These are phyloP conservation scores for Aspergillus sclerotialis DNA, from an alignment of 2,329 filamentous ascomycete genomes.

Conservation along the genomic window DNA sequence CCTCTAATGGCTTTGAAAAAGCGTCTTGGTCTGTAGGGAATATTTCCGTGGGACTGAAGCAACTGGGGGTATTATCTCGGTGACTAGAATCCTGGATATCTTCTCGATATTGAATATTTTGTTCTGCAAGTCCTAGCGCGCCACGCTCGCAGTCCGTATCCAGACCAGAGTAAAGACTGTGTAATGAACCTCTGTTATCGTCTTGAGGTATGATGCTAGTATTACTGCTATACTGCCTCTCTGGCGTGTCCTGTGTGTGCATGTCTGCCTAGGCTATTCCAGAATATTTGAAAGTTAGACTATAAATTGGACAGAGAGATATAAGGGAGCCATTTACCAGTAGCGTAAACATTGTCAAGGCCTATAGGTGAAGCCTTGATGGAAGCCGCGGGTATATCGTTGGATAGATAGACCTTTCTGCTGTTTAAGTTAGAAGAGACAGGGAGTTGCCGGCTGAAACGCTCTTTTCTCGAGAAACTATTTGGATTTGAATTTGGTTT, in stretches of 20 bases:
- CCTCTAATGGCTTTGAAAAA: not conserved
- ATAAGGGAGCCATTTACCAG: not conserved
- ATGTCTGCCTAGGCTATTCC: not conserved
- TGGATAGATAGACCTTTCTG: not conserved
- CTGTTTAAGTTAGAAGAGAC: not conserved
- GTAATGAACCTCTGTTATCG: not conserved
- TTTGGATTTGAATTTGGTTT: constrained; percentile 1
- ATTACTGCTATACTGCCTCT: not conserved
- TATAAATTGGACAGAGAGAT: not conserved
- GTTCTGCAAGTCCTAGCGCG: not conserved
- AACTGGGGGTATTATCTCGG: not conserved
- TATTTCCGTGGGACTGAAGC: not conserved
- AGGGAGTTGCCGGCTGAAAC: not conserved
- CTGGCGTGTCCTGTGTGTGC: not conserved
- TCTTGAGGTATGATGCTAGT: not conserved
- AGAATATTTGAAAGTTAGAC: not conserved
- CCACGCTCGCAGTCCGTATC: not conserved
- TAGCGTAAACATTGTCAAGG: not conserved
- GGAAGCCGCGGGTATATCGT: not conserved
- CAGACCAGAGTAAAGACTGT: not conserved
- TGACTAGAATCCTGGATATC: not conserved
- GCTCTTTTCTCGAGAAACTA: not conserved
- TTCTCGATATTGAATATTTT: not conserved
- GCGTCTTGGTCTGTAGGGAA: not conserved
- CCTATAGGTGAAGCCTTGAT: not conserved